These are phyloP conservation scores for Lindgomyces ingoldianus DNA, from an alignment of 495 filamentous ascomycete species.

Conservation along the genomic window DNA sequence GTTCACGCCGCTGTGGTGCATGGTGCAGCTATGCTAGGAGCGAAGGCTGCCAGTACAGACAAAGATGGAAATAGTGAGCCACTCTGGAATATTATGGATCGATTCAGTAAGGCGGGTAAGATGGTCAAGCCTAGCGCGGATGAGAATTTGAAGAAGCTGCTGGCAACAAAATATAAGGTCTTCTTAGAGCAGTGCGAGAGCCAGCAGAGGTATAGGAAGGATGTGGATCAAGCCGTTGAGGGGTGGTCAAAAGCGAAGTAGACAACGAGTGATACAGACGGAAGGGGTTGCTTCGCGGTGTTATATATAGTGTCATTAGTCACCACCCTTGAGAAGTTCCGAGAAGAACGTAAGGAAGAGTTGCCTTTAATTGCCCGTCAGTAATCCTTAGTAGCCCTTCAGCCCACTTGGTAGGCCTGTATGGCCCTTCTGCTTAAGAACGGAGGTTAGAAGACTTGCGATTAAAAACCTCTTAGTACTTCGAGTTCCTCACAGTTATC, in stretches of 20 bases:
- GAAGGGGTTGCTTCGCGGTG: no score
- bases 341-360: no score
- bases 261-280: no score
- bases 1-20: constrained; percentile 95
- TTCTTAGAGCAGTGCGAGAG: constrained; percentile 48
- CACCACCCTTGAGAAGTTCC: no score
- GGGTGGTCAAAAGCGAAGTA: constrained; percentile 49
- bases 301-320: no score
- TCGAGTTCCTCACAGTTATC: no score
- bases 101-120: constrained; percentile 92
- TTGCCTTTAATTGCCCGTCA: no score
- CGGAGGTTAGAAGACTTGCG: no score
- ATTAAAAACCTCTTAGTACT: no score
- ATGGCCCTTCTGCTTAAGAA: no score
- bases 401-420: no score
- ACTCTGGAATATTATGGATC: constrained; percentile 95
- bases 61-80: constrained; percentile 76
- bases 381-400: no score
- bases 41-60: constrained; percentile 75
- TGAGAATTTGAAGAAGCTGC: constrained; percentile 70
- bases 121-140: constrained; percentile 72
- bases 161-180: constrained; percentile 82
- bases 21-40: constrained; percentile 94
- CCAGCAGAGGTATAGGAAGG: constrained; percentile 43
- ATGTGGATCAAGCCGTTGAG: constrained; percentile 51